These are phyloP conservation scores for Elongisporangium anandrum DNA, from an alignment of 352 stramenopile genomes.

Conservation along the genomic window DNA sequence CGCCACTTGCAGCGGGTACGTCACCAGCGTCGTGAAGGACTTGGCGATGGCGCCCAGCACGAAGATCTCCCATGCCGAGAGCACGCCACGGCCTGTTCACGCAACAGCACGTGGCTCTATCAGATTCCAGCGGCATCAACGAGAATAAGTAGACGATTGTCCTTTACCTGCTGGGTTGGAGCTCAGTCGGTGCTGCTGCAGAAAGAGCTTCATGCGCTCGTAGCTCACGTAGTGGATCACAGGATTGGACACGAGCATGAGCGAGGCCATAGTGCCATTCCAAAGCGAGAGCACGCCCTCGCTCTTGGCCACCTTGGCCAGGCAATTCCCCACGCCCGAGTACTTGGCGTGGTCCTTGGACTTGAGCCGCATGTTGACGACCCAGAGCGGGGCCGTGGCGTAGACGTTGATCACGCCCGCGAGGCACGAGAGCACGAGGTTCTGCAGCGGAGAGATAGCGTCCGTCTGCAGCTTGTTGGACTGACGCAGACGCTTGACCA, in stretches of 20 bases:
- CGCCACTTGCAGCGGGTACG: slow-evolving; percentile 93
- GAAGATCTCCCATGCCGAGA: slow-evolving; percentile 88
- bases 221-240: slow-evolving; percentile 96
- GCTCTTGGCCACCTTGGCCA: slow-evolving; percentile 47
- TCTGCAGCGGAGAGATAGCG: slow-evolving; percentile 48
- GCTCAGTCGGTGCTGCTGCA: slow-evolving; percentile 33
- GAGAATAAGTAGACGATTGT: background rate
- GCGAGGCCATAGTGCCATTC: slow-evolving; percentile 87
- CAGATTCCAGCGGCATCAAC: background rate
- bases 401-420: slow-evolving; percentile 89
- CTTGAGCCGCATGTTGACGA: slow-evolving; percentile 92
- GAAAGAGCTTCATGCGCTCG: slow-evolving; percentile 86
- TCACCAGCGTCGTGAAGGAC: slow-evolving; percentile 89
- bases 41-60: slow-evolving; percentile 90
- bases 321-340: slow-evolving; percentile 42
- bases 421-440: slow-evolving; percentile 54
- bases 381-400: slow-evolving; percentile 88
- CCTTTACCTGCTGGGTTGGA: slow-evolving; percentile 9
- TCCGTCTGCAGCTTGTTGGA: slow-evolving; percentile 21
- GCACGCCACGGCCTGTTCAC: slow-evolving; percentile 8
- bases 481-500: slow-evolving; percentile 59
- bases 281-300: slow-evolving; percentile 88
- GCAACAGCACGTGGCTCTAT: background rate
- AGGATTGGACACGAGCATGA: slow-evolving; percentile 94
- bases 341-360: slow-evolving; percentile 72